Base-by-base conservation (phyloP, 306 rosid species). In the Fragaria ananassa region DNA sequence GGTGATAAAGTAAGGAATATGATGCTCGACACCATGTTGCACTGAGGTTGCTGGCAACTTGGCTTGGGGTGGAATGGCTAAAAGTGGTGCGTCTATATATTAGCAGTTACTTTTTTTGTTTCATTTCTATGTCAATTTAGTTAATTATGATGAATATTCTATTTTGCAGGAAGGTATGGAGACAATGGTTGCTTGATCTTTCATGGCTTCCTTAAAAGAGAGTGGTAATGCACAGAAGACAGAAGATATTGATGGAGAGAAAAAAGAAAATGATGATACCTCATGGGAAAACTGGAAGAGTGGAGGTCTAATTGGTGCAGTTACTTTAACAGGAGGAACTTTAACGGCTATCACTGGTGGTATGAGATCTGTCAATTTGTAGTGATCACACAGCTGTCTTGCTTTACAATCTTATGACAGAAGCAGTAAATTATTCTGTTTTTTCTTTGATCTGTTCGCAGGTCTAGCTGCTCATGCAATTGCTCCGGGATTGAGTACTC, bases 21-120 rank as follows among this genome's bases (percentile, higher is more conserved):
- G 83, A 74, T 80, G 75, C 83, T 80, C 60, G 79, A 15, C 75
- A 80, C 57, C 75, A 75, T 5, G 79, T 80, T n/a, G 75, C 83
- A 19, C 74, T 80, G 34, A 39, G 83, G 54, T 58, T 80, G 64
- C 75, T 80, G n/a, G 83, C 79, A 74, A 39, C 79, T 15, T 80
- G 83, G 83, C 69, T 80, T 37, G 75, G 75, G 21, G 53, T 80
- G 35, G 76, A 80, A 17, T 80, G 83, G 83, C 49, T 21, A 15
- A 74, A 80, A 74, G 27, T 80, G 75, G 83, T 64, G 62, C 0
- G 78, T 79, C 58, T 65, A 19, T 47, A 23, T 19, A 49, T 42
- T 42, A 50, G 41, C n/a, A 10, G 2, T 66, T 41, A 1, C 4
- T 60, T 19, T 5, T 5, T 8, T 19, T 29, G 31, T 29, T 49